Base-by-base conservation (phyloP, 257 asterid genomes). In the Parsonsia alboflavescens region DNA sequence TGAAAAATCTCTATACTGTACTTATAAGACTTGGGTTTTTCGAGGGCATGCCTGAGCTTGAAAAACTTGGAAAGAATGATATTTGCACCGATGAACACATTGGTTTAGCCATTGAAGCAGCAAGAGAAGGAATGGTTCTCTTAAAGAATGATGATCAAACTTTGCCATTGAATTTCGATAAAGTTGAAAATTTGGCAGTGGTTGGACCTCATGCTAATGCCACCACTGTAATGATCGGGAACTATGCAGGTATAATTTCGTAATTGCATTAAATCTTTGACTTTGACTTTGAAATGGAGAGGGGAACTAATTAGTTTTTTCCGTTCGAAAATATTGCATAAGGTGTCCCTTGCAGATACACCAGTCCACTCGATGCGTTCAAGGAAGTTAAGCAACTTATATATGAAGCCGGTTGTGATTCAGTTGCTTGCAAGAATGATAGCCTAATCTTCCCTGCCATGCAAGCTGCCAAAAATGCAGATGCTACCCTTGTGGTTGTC, bases 151-250 rank as follows among this genome's bases (percentile, higher is more conserved):
- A 21, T 0, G 45, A 77, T 3, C 24, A 56, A 39, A 17, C 80
- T 41, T 68, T 88, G 69, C 93, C 93, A 44, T 68, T 83, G 44
- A 57, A 19, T 62, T 7, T 66, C 0, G 6, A 62, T 1, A n/a
- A 72, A 42, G 58, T 78, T 70, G 73, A 58, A 52, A 75, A 73
- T 2, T 28, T 88, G 16, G 88, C 88, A 0, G 81, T 88, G 36
- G 64, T 88, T 11, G 91, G 91, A 2, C 93, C 89, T 2, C 83
- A 85, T 36, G 85, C 87, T 0, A 83, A 82, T 41, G 88, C 86
- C 9, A 85, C 88, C 16, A 5, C 1, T 2, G 71, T 63, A 3
- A 41, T 41, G 44, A 70, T 87, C 0, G 89, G 91, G 3, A 87
- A 83, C 22, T 85, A 87, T 39, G 86, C 81, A 48, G 89, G 90